Percentiles rank a stretch among this genome's conserved stretches.
Evolutionary conservation across 2,329 filamentous ascomycete species (phyloP).

Genomic region (Nothophaeocryptopus gaeumannii): DNA sequence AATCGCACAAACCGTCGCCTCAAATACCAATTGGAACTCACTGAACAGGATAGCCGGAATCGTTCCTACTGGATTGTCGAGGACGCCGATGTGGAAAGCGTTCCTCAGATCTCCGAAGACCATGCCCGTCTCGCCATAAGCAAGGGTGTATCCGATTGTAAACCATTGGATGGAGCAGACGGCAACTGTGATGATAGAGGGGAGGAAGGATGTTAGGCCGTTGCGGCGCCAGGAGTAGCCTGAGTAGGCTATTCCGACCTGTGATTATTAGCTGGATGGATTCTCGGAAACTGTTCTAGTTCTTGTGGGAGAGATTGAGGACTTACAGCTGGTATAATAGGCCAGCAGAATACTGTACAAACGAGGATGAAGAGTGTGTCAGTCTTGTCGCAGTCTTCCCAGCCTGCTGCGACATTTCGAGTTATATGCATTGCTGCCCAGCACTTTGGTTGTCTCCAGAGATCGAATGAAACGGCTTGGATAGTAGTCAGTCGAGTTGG

Average conservation of each 20-base stretch:
- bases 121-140: conserved; percentile 47
- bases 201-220: conserved; percentile 49
- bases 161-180: conserved; percentile 54
- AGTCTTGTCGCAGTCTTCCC: conserved; percentile 50
- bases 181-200: conserved; percentile 47
- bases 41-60: conserved; percentile 53
- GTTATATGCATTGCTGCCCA: too few species aligned
- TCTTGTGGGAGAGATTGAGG: not conserved
- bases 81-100: conserved; percentile 46
- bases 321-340: conserved; percentile 47
- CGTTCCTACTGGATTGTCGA: conserved; percentile 49
- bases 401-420: conserved; percentile 21
- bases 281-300: not conserved
- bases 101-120: conserved; percentile 48
- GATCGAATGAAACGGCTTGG: too few species aligned
- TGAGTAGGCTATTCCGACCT: conserved; percentile 50
- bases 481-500: too few species aligned
- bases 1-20: conserved; percentile 52
- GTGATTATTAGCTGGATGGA: not conserved
- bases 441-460: too few species aligned
- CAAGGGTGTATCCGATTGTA: conserved; percentile 49
- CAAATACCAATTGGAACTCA: conserved; percentile 52
- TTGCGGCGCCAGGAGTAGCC: conserved; percentile 51
- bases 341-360: conserved; percentile 54
- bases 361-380: conserved; percentile 53